Evolutionary conservation across 192 early-diverging fungal species (phyloP).

Genomic region (Chytriomyces sp.): DNA sequence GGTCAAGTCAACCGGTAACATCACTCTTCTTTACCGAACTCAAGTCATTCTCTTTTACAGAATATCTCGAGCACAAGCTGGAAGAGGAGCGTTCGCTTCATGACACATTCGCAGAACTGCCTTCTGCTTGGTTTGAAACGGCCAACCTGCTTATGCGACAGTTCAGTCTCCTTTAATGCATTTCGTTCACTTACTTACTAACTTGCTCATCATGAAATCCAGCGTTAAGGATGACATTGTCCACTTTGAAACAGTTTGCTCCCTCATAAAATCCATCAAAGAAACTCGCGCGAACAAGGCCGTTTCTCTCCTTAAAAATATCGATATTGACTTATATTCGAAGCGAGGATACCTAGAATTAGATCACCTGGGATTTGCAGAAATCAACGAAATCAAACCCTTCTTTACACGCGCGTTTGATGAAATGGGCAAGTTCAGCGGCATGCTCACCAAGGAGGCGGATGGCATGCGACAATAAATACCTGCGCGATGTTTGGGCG

Average conservation of each 20-base stretch:
- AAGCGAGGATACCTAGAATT: conserved; percentile 49
- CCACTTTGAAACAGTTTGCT: conserved; percentile 68
- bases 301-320: conserved; percentile 59
- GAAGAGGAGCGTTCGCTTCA: conserved; percentile 64
- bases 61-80: conserved; percentile 63
- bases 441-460: conserved; percentile 2
- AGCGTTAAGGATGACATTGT: conserved; percentile 85
- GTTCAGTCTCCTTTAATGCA: conserved; percentile 38
- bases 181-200: not conserved
- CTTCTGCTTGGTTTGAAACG: conserved; percentile 81
- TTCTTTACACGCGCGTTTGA: conserved; percentile 83
- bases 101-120: conserved; percentile 68
- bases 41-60: conserved; percentile 35
- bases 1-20: conserved; percentile 43
- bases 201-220: not conserved
- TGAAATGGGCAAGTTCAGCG: conserved; percentile 57
- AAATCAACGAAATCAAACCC: conserved; percentile 93
- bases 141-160: conserved; percentile 75
- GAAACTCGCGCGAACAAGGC: conserved; percentile 84
- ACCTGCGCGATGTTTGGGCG: too few relatives aligned
- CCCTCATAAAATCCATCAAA: conserved; percentile 80
- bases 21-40: not conserved
- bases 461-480: too few relatives aligned
- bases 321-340: conserved; percentile 17
- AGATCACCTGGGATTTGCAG: conserved; percentile 81